Base-by-base conservation (phyloP, 257 asterid genomes). In the Osmanthus fragrans region DNA sequence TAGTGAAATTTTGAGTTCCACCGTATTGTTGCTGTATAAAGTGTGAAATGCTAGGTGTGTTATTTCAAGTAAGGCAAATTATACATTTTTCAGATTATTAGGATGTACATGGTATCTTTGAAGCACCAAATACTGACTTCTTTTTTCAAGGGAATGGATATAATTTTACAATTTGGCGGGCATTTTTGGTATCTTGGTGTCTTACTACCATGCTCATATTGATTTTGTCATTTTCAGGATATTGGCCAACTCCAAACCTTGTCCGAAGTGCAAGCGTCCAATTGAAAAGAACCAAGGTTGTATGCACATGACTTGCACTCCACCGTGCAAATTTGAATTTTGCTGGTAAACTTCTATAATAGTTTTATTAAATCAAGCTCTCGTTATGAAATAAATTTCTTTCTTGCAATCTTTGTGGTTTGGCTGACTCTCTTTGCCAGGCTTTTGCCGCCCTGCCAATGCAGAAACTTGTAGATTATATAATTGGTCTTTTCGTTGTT, bases 291-390 rank as follows among this genome's bases (percentile, higher is more conserved):
- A 96, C 81, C 99, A 96, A 88, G 99, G 99, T 54, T 96, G 99
- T 86, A 96, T 96, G 99, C 99, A 96, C 87, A 93, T 96, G 97
- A 93, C 99, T 73, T 96, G 99, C 89, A 96, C 99, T 34, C 97
- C 99, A 64, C 99, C 99, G 0, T 96, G 99, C 94, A 96, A 96
- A 86, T 93, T 92, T 72, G 99, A 96, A 81, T 96, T 96, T 86
- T 96, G 99, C 96, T 96, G 99, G 99, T 94, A 92, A 81, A 84
- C 65, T 68, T 77, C 70, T 73, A 19, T 32, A 25, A n/a, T 42
- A 67, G 18, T 63, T 74, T 45, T 82, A 73, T 8, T 51, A 71
- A 34, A 60, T 9, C 60, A 16, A 42, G 72, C 18, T 63, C 70
- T 68, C 79, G 1, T n/a, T 27, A 54, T 71, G 60, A 40, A 49